Evolutionary conservation across 2,329 filamentous ascomycete species (phyloP).

Genomic region (Hymenoscyphus albidus): DNA sequence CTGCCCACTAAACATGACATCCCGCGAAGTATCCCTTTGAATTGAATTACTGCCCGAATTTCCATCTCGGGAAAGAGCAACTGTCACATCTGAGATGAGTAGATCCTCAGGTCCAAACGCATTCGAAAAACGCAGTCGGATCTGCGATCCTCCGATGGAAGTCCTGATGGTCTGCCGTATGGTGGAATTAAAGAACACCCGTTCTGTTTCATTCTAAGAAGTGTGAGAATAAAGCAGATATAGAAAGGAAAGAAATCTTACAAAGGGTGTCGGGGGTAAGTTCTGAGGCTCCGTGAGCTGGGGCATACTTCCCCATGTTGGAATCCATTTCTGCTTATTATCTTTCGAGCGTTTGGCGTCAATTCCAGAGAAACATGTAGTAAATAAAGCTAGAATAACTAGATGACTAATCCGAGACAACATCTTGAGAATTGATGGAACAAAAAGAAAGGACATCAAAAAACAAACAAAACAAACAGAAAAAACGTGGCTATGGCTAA

Average conservation of each 20-base stretch:
- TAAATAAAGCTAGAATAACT: neutral
- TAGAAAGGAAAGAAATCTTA: conserved; percentile 34
- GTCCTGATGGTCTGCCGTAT: conserved; percentile 63
- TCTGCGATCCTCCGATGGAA: conserved; percentile 51
- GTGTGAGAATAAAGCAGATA: neutral
- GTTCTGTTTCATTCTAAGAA: conserved; percentile 36
- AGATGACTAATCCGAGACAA: neutral
- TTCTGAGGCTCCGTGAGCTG: conserved; percentile 61
- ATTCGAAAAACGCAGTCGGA: conserved; percentile 63
- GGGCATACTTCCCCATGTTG: conserved; percentile 62
- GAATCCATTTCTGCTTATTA: conserved; percentile 21
- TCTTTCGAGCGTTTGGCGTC: conserved; percentile 8
- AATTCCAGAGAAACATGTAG: neutral
- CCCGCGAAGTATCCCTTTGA: conserved; percentile 47
- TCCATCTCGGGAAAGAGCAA: conserved; percentile 53
- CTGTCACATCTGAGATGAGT: conserved; percentile 54
- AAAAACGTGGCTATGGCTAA: neutral
- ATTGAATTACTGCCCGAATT: conserved; percentile 51
- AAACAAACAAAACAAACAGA: neutral
- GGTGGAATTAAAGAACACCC: conserved; percentile 58
- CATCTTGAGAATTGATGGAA: conserved; percentile 7
- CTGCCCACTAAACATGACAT: conserved; percentile 56
- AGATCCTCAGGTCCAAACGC: conserved; percentile 59
- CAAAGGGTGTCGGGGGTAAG: conserved; percentile 57
- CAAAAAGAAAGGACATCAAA: neutral